Evolutionary conservation across 805 yeast species (phyloP), one percentile per base, ranked within the genome.

Genomic region (Metschnikowia bowlesiae): DNA sequence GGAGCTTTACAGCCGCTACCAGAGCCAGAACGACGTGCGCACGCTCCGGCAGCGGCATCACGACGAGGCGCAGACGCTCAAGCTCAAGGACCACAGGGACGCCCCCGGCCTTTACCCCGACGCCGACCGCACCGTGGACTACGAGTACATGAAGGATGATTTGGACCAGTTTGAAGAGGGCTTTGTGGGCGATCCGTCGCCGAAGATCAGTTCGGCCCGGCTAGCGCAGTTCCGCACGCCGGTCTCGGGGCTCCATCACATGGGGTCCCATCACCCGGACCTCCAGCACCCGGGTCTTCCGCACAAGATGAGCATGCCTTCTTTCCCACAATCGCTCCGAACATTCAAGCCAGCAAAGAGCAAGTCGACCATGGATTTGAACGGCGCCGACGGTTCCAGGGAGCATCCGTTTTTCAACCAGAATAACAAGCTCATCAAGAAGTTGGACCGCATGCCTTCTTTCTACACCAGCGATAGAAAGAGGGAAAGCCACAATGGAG

Each of bases 371-470:
- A 62, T 67, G 64, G 71, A 70, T 45, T 57, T 71, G 33, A 57
- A 53, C 14, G 56, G 43, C 8, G 52, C 50, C 29, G 26, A 18
- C 49, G 52, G 18, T 4, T 45, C 47, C 11, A 48, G 42, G 16
- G 63, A 56, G 44, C 64, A 61, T 32, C 71, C 69, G 1, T 54
- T 58, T 1, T 68, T 69, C 53, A 70, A 70, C 45, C 61, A 62
- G 48, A 67, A 65, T 47, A 66, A 69, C 50, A 63, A 63, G 46
- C 62, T 73, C 34, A 69, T 70, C 30, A 53, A 64, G 34, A 71
- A 69, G 52, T 56, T 73, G 39, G 74, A 70, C 49, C 54, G 78
- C 33, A 73, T 73, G 45, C 77, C 78, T 0, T 71, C 76, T 0
- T 73, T 73, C 52, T 70, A 70, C 52, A 44, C 16, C 38, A 35